phyloP scores from a whole-genome alignment of 2,329 filamentous ascomycete species.

The Thelonectria discophora region DNA sequence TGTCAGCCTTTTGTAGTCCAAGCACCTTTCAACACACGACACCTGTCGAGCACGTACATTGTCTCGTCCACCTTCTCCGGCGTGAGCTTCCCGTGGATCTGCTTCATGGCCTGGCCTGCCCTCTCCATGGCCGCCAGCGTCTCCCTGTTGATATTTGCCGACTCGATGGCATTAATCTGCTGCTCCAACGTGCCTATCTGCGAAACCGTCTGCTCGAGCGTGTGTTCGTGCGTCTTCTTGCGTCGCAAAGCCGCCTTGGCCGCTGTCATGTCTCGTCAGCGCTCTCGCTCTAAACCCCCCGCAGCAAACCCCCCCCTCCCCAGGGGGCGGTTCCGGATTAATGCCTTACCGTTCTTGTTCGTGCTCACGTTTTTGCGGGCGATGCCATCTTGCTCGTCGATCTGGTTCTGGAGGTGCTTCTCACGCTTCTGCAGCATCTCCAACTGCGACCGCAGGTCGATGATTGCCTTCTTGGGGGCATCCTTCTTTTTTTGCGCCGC shows the following conservation, averaged over 20 bases:
- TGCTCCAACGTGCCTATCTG: slow-evolving; percentile 94
- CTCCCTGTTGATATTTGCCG: slow-evolving; percentile 98
- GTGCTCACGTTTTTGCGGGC: slow-evolving; percentile 85
- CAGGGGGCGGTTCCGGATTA: slow-evolving; percentile 44
- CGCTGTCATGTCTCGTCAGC: slow-evolving; percentile 61
- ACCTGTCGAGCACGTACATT: slow-evolving; percentile 71
- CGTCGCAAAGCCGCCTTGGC: slow-evolving; percentile 89
- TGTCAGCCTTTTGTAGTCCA: slow-evolving; percentile 43
- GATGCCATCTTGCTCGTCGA: slow-evolving; percentile 88
- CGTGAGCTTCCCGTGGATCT: slow-evolving; percentile 89
- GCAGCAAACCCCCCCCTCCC: slow-evolving; percentile 7
- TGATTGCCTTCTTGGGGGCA: slow-evolving; percentile 94
- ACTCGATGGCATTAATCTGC: slow-evolving; percentile 96
- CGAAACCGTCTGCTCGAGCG: slow-evolving; percentile 86
- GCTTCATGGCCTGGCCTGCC: slow-evolving; percentile 88
- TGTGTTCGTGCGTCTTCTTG: slow-evolving; percentile 94
- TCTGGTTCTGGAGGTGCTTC: slow-evolving; percentile 88
- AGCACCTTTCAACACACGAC: background rate
- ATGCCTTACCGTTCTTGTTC: slow-evolving; percentile 87
- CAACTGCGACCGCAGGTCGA: slow-evolving; percentile 85
- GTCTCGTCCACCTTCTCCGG: slow-evolving; percentile 95
- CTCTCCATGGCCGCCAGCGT: slow-evolving; percentile 94
- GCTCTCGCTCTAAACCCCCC: slow-evolving; percentile 26
- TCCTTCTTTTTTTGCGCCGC: slow-evolving; percentile 88
- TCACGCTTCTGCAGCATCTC: slow-evolving; percentile 99